Base-by-base conservation (phyloP, 75 land plant genomes). In the Pseudotsuga menziesii region DNA sequence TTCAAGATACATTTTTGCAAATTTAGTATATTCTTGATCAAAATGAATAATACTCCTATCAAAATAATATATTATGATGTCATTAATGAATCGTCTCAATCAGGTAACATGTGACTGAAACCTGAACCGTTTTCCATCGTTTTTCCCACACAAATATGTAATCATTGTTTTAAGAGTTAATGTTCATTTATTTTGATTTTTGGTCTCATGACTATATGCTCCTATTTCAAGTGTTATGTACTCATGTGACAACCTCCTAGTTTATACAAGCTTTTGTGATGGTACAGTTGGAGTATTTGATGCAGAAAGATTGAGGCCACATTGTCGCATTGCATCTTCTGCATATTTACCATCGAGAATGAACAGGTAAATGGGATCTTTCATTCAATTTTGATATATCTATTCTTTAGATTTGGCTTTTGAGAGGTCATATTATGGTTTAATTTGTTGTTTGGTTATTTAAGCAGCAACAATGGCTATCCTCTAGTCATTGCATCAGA, bases 401-500 rank as follows among this genome's bases (percentile, higher is more conserved):
- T 41, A 69, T 19, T n/a, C n/a, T 39, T 41, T 16, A 41, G 11
- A 58, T 76, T 56, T 35, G 82, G 83, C 55, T 82, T 79, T 41
- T 41, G 25, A 69, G 11, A 22, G n/a, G n/a, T 14, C 23, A 41
- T 41, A 20, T 69, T 69, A 39, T 41, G 48, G 41, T 69, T 41
- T 71, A 72, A 69, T 69, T 22, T 69, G 35, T 39, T 41, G 11
- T 4, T 39, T 69, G 57, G 12, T 19, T 32, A 54, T 39, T 44
- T 48, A 25, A 44, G 84, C 80, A 60, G 66, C 62, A 78, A 67
- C 52, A 56, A 72, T 35, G 88, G 75, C 41, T 83, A 84, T 81
- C 93, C 95, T 67, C 56, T 88, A 39, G 95, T 91, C 13, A 81
- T 92, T 57, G 93, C 95, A 23, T 85, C 95, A n/a, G n/a, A n/a